Evolutionary conservation across 2,329 filamentous ascomycete species (phyloP), one percentile per base, ranked within the genome.

Genomic region (Trichoderma sp.): DNA sequence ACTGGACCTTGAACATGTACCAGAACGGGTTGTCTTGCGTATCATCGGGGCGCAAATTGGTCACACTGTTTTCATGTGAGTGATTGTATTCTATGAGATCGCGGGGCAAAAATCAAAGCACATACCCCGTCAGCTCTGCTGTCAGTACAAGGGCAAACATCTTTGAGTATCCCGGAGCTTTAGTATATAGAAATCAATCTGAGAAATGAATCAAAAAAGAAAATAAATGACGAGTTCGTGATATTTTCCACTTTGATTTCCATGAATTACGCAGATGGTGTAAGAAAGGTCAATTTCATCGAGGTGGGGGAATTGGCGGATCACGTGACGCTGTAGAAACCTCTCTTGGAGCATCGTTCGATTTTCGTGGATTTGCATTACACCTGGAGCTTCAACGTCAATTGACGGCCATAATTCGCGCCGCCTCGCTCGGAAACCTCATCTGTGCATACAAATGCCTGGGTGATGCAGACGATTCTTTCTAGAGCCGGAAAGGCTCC

Each of bases 1-100:
- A 99, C 85, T 98, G 93, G 43, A 99, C 95, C 80, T 93, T 96
- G 88, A 99, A 98, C 65, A 93, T 98, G 84, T 97, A 99, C 88
- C 92, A 97, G 85, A 98, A 99, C 4, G 94, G 93, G 72, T 88
- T 88, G 20, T 93, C 93, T 76, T 91, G 85, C 7, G 91, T 94
- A 81, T 99, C 96, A 76, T 91, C 86, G 8, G 96, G 96, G 71
- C 91, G 91, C 76, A 99, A 90, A 78, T 96, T 92, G 73, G 94
- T 98, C 73, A 99, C 94, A 59, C 96, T 98, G 77, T 70, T 58
- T 72, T 73, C 57, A 39, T 70, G 67, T 69, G 57, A 69, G 67
- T 50, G 67, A 58, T 20, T 50, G 17, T 17, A 17, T 20, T 23
- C 28, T 62, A 28, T 13, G 43, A 71, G 47, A 70, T 70, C 58